These are phyloP conservation scores for Ophiostoma sp. DNA, from an alignment of 2,329 filamentous ascomycete genomes.

Conservation along the genomic window DNA sequence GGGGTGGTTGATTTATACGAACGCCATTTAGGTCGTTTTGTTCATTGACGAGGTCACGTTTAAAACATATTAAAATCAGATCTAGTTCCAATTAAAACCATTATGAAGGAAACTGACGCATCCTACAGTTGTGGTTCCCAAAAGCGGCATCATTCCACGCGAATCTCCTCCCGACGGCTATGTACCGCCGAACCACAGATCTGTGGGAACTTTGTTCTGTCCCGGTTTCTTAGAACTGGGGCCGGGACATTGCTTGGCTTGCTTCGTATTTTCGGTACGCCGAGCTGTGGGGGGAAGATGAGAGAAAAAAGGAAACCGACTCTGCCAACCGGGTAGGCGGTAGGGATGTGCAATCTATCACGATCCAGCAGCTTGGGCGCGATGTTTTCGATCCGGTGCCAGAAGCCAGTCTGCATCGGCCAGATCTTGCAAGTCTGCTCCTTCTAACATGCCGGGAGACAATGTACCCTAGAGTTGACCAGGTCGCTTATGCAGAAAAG, in stretches of 20 bases:
- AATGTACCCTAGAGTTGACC: background rate
- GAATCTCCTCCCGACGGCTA: background rate
- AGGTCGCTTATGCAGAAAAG: background rate
- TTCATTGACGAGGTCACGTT: too few relatives aligned
- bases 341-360: background rate
- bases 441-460: background rate
- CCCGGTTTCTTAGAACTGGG: too few relatives aligned
- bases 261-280: constrained; percentile 18
- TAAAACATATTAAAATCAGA: too few relatives aligned
- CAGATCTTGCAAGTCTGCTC: constrained; percentile 5
- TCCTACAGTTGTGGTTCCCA: background rate
- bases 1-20: too few relatives aligned
- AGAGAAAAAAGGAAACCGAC: background rate
- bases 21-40: too few relatives aligned
- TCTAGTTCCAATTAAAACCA: too few relatives aligned
- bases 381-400: background rate
- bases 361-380: background rate
- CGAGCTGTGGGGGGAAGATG: background rate
- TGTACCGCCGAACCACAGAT: background rate
- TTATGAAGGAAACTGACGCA: too few relatives aligned
- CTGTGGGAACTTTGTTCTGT: background rate
- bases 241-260: background rate
- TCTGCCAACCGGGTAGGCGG: background rate
- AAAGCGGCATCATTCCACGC: background rate
- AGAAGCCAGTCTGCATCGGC: background rate